Evolutionary conservation across 2,329 filamentous ascomycete species (phyloP).

Genomic region (Madurella mycetomatis): DNA sequence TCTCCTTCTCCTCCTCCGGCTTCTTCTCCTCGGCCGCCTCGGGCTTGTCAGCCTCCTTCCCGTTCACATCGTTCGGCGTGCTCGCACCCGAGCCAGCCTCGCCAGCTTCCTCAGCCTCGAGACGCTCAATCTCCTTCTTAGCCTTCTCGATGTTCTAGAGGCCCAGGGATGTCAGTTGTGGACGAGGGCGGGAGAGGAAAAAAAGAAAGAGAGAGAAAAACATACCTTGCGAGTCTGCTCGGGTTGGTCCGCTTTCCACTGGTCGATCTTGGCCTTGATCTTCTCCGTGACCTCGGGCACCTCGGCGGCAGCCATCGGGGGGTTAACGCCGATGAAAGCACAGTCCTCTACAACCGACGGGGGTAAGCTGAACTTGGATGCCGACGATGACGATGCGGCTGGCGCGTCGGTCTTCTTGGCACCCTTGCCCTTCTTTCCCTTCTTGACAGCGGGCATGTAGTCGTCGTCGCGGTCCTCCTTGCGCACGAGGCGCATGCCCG

Average conservation of each 20-base stretch:
- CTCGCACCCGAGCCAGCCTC: constrained; percentile 39
- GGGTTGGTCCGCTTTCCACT: constrained; percentile 89
- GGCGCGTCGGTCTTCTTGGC: constrained; percentile 55
- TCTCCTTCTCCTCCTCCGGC: constrained; percentile 41
- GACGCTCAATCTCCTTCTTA: constrained; percentile 86
- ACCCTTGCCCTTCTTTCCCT: constrained; percentile 73
- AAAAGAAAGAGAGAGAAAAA: constrained; percentile 18
- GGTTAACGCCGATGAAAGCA: constrained; percentile 75
- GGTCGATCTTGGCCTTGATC: constrained; percentile 82
- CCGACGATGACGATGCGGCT: constrained; percentile 40
- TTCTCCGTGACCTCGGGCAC: constrained; percentile 78
- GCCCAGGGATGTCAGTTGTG: neutral
- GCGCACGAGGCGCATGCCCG: constrained; percentile 76
- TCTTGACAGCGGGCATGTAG: constrained; percentile 76
- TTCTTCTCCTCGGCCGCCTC: constrained; percentile 46
- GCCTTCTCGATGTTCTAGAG: constrained; percentile 90
- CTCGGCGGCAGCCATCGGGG: constrained; percentile 80
- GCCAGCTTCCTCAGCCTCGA: constrained; percentile 64
- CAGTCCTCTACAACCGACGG: constrained; percentile 91
- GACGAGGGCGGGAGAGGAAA: neutral
- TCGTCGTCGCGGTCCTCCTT: constrained; percentile 88
- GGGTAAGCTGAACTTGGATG: constrained; percentile 75
- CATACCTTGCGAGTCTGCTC: constrained; percentile 85
- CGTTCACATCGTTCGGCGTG: constrained; percentile 43
- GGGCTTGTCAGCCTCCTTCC: constrained; percentile 41